Base-by-base conservation (phyloP, 2,329 filamentous ascomycete genomes). In the Fusarium agapanthi region DNA sequence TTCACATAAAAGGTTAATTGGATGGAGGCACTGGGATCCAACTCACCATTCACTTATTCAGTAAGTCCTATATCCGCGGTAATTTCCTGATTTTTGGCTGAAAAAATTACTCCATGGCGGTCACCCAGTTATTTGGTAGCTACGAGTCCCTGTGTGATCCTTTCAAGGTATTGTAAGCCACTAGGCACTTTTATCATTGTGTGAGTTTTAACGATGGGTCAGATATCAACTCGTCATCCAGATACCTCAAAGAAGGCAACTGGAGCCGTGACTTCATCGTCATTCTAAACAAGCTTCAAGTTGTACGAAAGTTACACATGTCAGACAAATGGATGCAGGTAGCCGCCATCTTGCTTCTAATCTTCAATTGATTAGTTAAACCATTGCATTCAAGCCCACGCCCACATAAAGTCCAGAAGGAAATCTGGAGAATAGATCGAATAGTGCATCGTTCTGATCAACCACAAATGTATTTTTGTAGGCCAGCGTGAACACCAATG, bases 231-330 rank as follows among this genome's bases (percentile, higher is more conserved):
- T 15, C 10, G 18, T 30, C 28, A 18, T 38, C 44, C 7, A 14
- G 35, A 37, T n/a, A 13, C 26, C 22, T 32, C 22, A 6, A 16
- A 35, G 28, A 58, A 34, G 70, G 61, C 44, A 73, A 73, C 37
- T 71, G 32, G 55, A 73, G 54, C 70, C 70, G 66, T 47, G 18
- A 22, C 41, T 18, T 55, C 30, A 38, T 48, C 24, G 41, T 65
- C 30, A 41, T 43, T 28, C 44, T 44, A 56, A 58, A 32, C 34
- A 22, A 57, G 20, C 37, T 16, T 32, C 32, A 14, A 9, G 71
- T 64, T 40, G 15, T 47, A 68, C 67, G 16, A 43, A 34, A 44
- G 32, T 38, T 37, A 30, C 24, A 44, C 47, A 51, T 57, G 26
- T 18, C 24, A 60, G 47, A 24, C 15, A 34, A 41, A 32, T 7